Base-by-base conservation (phyloP, 257 asterid species). In the Cynanchum wilfordii region DNA sequence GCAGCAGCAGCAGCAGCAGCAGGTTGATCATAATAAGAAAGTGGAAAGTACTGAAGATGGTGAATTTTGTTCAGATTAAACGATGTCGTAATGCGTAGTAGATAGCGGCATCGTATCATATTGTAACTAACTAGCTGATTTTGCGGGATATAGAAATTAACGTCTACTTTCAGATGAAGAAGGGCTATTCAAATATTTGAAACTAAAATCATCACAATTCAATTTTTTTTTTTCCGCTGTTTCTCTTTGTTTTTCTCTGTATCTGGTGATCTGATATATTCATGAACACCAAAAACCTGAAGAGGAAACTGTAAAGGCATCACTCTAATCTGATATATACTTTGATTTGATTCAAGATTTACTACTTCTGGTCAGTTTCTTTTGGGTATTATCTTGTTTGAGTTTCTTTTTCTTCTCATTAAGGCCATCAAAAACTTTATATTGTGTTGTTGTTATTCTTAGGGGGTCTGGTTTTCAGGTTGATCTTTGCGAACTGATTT, bases 91-190 rank as follows among this genome's bases (percentile, higher is more conserved):
- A 38, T 7, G 8, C 2, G n/a, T n/a, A n/a, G 1, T 0, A 5
- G 8, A 11, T 44, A 44, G 13, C 13, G 49, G 49, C 16, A 7
- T 36, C 50, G 22, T 11, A n/a, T n/a, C n/a, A n/a, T n/a, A n/a
- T n/a, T n/a, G 62, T 36, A 42, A 67, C 24, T 17, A 72, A 71
- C 66, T 10, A 78, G 82, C 85, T 82, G 85, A 70, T 51, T 72
- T 67, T 27, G 85, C 82, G 91, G 86, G 78, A 83, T 70, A 33
- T 75, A 73, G 51, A 64, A 66, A 74, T 72, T 75, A 88, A 86
- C 92, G 96, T 87, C 88, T 84, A 85, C 60, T 76, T 60, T 42
- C 44, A 12, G 30, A 66, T 69, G 50, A 50, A 2, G 49, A 47
- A 42, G 47, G 20, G 24, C 15, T 44, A 80, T 79, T 85, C 87